Evolutionary conservation across 169 alveolate species (phyloP), one percentile per base, ranked within the genome.

Genomic region (Eimeria acervulina): DNA sequence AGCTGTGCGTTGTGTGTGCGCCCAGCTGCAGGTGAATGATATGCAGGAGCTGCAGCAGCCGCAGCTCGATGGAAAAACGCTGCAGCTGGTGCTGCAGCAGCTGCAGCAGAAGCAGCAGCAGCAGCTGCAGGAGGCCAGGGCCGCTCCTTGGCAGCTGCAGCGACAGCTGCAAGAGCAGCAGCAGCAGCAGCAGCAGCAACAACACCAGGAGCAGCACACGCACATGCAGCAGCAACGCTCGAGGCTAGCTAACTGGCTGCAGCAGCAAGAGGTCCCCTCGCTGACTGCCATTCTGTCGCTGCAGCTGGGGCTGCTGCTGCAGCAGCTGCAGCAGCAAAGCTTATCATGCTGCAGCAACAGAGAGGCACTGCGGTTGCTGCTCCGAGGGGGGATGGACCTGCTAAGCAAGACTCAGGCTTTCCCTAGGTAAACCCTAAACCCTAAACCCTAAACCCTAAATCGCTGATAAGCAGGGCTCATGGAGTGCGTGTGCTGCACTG

Each of bases 1-100:
- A 70, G 83, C 83, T 28, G 83, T 52, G 21, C 7, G 38, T 10
- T 52, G 40, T 28, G 76, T 52, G 74, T 83, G 51, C 31, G 26
- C 52, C 76, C 91, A 83, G 91, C 72, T 83, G 72, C 91, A 83
- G 47, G 61, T 52, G 70, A 83, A 83, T 28, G 68, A 83, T 76
- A 15, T 47, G 55, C 72, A 83, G 15, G 91, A 52, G 72, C 47
- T 51, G 72, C 74, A 51, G 91, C 91, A 83, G 72, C 72, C 91
- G n/a, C 28, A 36, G 72, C 51, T 44, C 6, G 91, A 83, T 12
- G 74, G 74, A 15, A 31, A 83, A 44, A n/a, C 36, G 91, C n/a
- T 83, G 91, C 72, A 83, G 72, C 74, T 83, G 52, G 91, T 83
- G 91, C 91, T 83, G 68, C 91, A 51, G 91, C 91, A 83, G 72